These are phyloP conservation scores for Nasturtium officinale DNA, from an alignment of 345 rosid species.

Conservation along the genomic window DNA sequence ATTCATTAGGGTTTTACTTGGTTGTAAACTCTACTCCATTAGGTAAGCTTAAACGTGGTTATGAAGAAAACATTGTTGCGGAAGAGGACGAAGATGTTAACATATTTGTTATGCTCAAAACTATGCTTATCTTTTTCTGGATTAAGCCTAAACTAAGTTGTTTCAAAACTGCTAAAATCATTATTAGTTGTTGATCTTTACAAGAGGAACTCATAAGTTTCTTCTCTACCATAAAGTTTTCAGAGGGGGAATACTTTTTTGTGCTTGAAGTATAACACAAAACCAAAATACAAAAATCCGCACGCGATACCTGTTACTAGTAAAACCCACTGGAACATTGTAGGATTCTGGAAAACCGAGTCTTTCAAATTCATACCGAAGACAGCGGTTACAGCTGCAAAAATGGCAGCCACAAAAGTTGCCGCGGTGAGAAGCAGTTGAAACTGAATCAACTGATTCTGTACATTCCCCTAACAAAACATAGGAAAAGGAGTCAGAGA, in stretches of 20 bases:
- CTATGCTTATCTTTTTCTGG: no score
- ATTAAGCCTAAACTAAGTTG: slow-evolving; percentile 10
- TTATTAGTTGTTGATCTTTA: slow-evolving; percentile 22
- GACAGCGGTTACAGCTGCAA: slow-evolving; percentile 82
- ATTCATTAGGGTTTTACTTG: no score
- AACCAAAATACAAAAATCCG: slow-evolving; percentile 53
- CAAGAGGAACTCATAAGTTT: slow-evolving; percentile 2
- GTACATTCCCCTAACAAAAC: slow-evolving; percentile 76
- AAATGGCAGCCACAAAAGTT: slow-evolving; percentile 80
- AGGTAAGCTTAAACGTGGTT: no score
- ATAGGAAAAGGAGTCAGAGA: slow-evolving; percentile 1
- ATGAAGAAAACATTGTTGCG: no score
- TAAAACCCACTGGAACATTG: slow-evolving; percentile 75
- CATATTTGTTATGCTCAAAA: no score
- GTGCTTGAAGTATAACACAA: slow-evolving; percentile 77
- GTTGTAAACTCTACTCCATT: no score
- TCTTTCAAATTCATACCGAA: slow-evolving; percentile 88
- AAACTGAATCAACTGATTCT: slow-evolving; percentile 90
- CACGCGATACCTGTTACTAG: slow-evolving; percentile 64
- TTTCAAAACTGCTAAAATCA: neutral
- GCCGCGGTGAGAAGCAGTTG: slow-evolving; percentile 95
- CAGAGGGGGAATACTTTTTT: slow-evolving; percentile 83
- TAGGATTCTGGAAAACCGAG: slow-evolving; percentile 66
- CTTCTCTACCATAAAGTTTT: slow-evolving; percentile 1
- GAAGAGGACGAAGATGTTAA: no score